These are phyloP conservation scores for Fomitiporia mediterranea DNA, from an alignment of 1,284 basidiomycete species.

Conservation along the genomic window DNA sequence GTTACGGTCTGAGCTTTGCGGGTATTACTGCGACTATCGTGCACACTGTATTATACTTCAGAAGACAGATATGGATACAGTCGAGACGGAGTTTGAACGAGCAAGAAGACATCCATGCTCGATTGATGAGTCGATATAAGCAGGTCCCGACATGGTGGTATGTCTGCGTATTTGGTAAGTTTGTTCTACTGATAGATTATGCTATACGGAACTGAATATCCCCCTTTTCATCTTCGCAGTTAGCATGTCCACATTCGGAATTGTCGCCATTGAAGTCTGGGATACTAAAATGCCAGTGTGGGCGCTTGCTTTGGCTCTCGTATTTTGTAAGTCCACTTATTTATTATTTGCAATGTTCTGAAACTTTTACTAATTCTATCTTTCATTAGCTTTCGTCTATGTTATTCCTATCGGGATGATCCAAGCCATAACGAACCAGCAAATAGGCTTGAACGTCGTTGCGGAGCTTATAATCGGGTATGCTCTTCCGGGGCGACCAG, in stretches of 20 bases:
- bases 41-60: slow-evolving; percentile 77
- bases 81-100: slow-evolving; percentile 57
- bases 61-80: slow-evolving; percentile 62
- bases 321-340: slow-evolving; percentile 12
- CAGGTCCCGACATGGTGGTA: slow-evolving; percentile 52
- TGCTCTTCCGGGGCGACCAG: slow-evolving; percentile 34
- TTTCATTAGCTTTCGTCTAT: slow-evolving; percentile 32
- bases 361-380: slow-evolving; percentile 40
- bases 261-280: slow-evolving; percentile 43
- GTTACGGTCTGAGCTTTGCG: slow-evolving; percentile 69
- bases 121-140: slow-evolving; percentile 66
- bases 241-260: slow-evolving; percentile 32
- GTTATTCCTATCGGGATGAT: slow-evolving; percentile 38
- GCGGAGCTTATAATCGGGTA: slow-evolving; percentile 32
- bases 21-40: slow-evolving; percentile 63
- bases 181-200: neutral
- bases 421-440: slow-evolving; percentile 37
- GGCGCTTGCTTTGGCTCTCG: slow-evolving; percentile 21
- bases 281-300: slow-evolving; percentile 36
- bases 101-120: slow-evolving; percentile 79
- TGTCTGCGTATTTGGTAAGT: slow-evolving; percentile 29
- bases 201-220: too few relatives aligned
- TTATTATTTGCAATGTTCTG: slow-evolving; percentile 26
- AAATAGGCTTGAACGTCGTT: slow-evolving; percentile 32
- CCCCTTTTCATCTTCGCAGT: slow-evolving; percentile 22